Base-by-base conservation (phyloP, 768 basidiomycete genomes). In the Bullera alba region DNA sequence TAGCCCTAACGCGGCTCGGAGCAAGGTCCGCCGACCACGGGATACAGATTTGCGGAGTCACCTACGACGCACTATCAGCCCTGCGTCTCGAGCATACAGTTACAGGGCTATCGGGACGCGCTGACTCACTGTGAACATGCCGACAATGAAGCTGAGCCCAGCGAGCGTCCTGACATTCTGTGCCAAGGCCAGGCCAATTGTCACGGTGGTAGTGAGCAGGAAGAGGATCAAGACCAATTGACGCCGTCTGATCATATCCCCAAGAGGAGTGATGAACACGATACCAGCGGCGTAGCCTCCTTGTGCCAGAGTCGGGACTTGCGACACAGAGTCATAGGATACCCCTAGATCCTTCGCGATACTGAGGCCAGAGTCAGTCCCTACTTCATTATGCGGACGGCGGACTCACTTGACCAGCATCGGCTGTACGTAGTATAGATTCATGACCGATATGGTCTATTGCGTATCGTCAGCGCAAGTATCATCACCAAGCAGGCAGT, bases 1-100 rank as follows among this genome's bases (percentile, higher is more conserved):
- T 77, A 0, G 84, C 88, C 23, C 87, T 80, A 19, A 79, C 78
- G 42, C 82, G 77, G 0, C 83, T 80, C 0, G 85, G 81, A 0
- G 87, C 87, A 23, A 92, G 79, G 71, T 93, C 90, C 1, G 82
- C 89, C 0, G 86, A 85, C 35, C 84, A 61, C 0, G 88, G 80
- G 50, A 93, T 80, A 52, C 82, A 73, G 51, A 91, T 81, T 50
- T 74, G 73, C 21, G 65, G 65, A 19, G 62, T 62, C 12, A 67
- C 53, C 61, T 77, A 72, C 12, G 36, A 14, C 27, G n/a, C n/a
- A 15, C 16, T 26, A 42, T 39, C 37, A 39, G 37, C 22, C 12
- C 12, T 21, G 7, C 37, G 19, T 39, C 37, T 39, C 7, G 37
- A 8, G 37, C 10, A 39, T 39, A 8, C 19, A 21, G 22, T 21